Percentiles rank a stretch among this genome's conserved stretches.
These are phyloP conservation scores for Neopestalotiopsis clavispora DNA, from an alignment of 2,329 filamentous ascomycete genomes.

Conservation along the genomic window DNA sequence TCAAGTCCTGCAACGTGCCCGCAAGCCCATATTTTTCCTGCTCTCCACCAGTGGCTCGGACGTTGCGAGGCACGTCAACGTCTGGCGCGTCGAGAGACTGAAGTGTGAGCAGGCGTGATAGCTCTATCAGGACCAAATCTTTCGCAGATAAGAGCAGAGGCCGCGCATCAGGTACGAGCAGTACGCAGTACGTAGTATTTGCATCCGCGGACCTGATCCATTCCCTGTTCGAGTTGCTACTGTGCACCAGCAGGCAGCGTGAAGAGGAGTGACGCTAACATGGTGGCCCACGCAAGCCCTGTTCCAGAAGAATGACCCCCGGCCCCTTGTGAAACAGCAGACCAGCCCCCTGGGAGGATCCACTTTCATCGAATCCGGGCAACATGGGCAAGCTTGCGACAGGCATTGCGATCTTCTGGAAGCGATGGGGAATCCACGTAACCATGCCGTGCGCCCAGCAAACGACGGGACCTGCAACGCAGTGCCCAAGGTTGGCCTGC, in stretches of 20 bases:
- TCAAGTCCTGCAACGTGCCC: slow-evolving; percentile 19
- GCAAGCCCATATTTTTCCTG: slow-evolving; percentile 26
- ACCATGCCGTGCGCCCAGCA: slow-evolving; percentile 22
- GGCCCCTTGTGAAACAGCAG: slow-evolving; percentile 56
- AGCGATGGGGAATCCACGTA: slow-evolving; percentile 38
- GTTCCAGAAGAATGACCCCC: slow-evolving; percentile 43
- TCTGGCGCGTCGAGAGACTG: slow-evolving; percentile 13
- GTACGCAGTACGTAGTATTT: slow-evolving; percentile 17
- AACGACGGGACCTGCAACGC: not conserved
- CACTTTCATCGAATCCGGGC: slow-evolving; percentile 37
- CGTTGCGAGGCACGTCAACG: slow-evolving; percentile 32
- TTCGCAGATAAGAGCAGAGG: slow-evolving; percentile 20
- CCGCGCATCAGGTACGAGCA: not conserved
- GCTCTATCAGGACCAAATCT: slow-evolving; percentile 21
- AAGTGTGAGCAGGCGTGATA: not conserved
- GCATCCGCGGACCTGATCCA: not conserved
- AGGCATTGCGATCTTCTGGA: slow-evolving; percentile 46
- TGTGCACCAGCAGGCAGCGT: not conserved
- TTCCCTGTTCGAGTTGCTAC: too few species aligned
- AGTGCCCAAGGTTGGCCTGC: slow-evolving; percentile 12
- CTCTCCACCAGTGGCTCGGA: slow-evolving; percentile 18
- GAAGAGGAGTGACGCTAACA: slow-evolving; percentile 26
- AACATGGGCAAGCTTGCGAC: slow-evolving; percentile 51
- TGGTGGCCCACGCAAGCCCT: slow-evolving; percentile 34
- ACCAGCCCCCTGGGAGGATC: slow-evolving; percentile 52